Evolutionary conservation across 148 eudicot genomes (phyloP).

Genomic region (Rhododendron kiyosumense): DNA sequence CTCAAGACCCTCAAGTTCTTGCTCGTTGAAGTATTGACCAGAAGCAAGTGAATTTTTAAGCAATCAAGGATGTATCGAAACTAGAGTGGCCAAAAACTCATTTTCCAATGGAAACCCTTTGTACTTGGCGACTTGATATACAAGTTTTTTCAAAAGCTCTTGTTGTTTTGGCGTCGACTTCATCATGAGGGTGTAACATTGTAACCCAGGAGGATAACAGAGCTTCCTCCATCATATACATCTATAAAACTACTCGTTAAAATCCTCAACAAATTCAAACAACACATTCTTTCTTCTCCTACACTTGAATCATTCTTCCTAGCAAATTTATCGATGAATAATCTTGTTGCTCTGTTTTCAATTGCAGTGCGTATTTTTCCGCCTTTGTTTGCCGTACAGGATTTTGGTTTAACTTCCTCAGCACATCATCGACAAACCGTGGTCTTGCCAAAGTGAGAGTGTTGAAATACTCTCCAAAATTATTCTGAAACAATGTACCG

Average conservation of each 20-base stretch:
- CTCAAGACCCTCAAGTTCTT: slow-evolving; percentile 64
- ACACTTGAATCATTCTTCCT: slow-evolving; percentile 56
- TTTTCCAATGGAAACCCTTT: slow-evolving; percentile 83
- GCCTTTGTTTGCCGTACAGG: slow-evolving; percentile 55
- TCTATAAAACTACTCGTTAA: slow-evolving; percentile 2
- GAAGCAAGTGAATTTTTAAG: slow-evolving; percentile 74
- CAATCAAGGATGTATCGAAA: slow-evolving; percentile 90
- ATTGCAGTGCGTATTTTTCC: slow-evolving; percentile 46
- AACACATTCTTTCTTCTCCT: slow-evolving; percentile 50
- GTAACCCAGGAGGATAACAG: slow-evolving; percentile 60
- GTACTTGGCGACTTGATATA: slow-evolving; percentile 50
- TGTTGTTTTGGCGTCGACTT: slow-evolving; percentile 77
- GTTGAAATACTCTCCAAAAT: slow-evolving; percentile 92
- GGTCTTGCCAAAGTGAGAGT: slow-evolving; percentile 91
- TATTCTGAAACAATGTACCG: slow-evolving; percentile 89
- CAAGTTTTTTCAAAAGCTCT: slow-evolving; percentile 61
- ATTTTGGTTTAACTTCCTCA: slow-evolving; percentile 72
- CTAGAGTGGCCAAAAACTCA: slow-evolving; percentile 84
- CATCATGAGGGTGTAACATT: slow-evolving; percentile 87
- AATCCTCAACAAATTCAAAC: slow-evolving; percentile 66
- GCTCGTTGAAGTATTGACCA: slow-evolving; percentile 42
- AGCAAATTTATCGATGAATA: slow-evolving; percentile 72
- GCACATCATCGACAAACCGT: slow-evolving; percentile 65
- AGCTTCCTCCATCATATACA: too few relatives aligned
- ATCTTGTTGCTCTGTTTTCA: slow-evolving; percentile 85